These are phyloP conservation scores for Alternaria sp. DNA, from an alignment of 2,329 filamentous ascomycete species.

Conservation along the genomic window DNA sequence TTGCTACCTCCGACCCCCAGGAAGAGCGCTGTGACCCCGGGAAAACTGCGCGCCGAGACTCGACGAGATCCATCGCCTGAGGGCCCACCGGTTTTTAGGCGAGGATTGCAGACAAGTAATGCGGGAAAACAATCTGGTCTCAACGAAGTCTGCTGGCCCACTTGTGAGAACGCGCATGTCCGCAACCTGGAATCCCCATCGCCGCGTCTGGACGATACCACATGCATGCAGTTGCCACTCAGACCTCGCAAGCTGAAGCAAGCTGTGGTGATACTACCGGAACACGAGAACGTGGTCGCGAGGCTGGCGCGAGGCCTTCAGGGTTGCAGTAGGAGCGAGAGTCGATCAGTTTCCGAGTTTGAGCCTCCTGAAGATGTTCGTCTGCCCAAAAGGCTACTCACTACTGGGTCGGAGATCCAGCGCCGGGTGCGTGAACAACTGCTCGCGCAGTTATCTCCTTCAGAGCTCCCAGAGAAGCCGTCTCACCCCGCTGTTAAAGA, in stretches of 20 bases:
- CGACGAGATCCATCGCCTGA: slow-evolving; percentile 25
- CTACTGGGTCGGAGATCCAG: slow-evolving; percentile 50
- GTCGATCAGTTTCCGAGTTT: slow-evolving; percentile 12
- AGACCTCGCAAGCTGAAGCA: slow-evolving; percentile 50
- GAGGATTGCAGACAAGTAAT: slow-evolving; percentile 25
- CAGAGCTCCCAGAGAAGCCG: neutral
- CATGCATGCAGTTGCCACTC: slow-evolving; percentile 1
- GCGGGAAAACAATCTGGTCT: slow-evolving; percentile 69
- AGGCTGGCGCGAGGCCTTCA: slow-evolving; percentile 29
- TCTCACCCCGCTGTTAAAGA: slow-evolving; percentile 65
- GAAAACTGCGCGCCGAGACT: slow-evolving; percentile 51
- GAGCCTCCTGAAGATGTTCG: slow-evolving; percentile 34
- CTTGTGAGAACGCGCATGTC: slow-evolving; percentile 61
- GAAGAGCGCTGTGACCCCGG: slow-evolving; percentile 54
- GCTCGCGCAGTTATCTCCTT: slow-evolving; percentile 21
- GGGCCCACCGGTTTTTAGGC: slow-evolving; percentile 26
- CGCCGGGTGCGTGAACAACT: slow-evolving; percentile 41
- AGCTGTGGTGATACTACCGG: slow-evolving; percentile 27
- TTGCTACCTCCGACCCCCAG: slow-evolving; percentile 24
- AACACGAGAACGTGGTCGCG: slow-evolving; percentile 35
- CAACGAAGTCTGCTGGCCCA: slow-evolving; percentile 74
- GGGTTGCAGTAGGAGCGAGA: neutral
- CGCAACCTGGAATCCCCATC: slow-evolving; percentile 27
- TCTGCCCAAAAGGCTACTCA: slow-evolving; percentile 45
- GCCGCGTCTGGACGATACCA: neutral